phyloP scores from a whole-genome alignment of 192 early-diverging fungal genomes.

The Martensiomyces pterosporus region DNA sequence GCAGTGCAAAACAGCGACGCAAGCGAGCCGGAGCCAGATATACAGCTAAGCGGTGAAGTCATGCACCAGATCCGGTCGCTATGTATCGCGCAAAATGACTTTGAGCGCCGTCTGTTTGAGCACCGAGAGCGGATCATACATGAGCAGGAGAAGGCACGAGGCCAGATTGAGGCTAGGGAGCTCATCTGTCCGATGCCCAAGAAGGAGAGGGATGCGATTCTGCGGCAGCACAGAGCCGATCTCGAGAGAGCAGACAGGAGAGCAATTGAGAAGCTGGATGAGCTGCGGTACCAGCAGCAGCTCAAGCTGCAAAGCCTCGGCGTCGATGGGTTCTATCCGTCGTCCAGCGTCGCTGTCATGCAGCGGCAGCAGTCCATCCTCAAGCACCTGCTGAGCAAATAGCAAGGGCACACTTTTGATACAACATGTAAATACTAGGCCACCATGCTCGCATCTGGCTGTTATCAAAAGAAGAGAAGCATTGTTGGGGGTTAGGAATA shows the following conservation, averaged over 20 bases:
- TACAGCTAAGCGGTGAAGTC: too few relatives aligned
- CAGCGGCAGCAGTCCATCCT: constrained; percentile 22
- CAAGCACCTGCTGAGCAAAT: constrained; percentile 3
- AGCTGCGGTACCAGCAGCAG: constrained; percentile 44
- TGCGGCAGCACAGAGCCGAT: constrained; percentile 21
- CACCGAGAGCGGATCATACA: constrained; percentile 27
- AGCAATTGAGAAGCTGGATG: constrained; percentile 35
- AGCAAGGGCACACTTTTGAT: too few relatives aligned
- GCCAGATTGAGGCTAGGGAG: constrained; percentile 25
- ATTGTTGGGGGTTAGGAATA: background rate
- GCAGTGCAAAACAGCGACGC: too few relatives aligned
- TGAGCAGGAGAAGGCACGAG: constrained; percentile 18
- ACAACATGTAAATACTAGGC: background rate
- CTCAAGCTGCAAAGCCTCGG: constrained; percentile 23
- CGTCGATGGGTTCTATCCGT: constrained; percentile 26
- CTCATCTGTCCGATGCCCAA: constrained; percentile 16
- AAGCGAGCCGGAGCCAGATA: too few relatives aligned
- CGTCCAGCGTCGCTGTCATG: constrained; percentile 17
- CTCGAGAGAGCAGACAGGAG: constrained; percentile 29
- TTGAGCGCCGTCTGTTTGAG: constrained; percentile 40
- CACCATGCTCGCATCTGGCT: too few relatives aligned
- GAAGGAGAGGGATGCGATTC: constrained; percentile 19
- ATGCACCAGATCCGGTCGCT: constrained; percentile 15
- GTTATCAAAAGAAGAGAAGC: background rate
- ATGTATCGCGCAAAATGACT: constrained; percentile 28